Conservation (phyloP, 139 green algal genomes). For the Pleodorina starrii region DNA sequence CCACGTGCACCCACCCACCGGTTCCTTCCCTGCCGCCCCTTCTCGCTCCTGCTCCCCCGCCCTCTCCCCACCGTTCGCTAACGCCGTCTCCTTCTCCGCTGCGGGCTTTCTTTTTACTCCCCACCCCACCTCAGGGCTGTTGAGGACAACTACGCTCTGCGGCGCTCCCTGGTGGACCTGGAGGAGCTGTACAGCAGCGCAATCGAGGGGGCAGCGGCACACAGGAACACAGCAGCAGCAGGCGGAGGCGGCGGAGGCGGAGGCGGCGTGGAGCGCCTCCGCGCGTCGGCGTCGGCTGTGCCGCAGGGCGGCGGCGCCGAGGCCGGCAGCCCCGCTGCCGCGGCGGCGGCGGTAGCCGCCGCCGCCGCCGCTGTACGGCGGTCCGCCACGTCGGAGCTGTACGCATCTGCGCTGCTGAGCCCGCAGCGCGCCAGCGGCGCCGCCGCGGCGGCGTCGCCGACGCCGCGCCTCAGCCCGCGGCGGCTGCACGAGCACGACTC, state of each 20-base stretch:
- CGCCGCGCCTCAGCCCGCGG: not conserved
- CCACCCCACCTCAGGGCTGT: conserved; percentile 47
- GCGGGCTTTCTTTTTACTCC: too few relatives aligned
- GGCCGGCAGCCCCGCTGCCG: not conserved
- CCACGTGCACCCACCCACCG: too few relatives aligned
- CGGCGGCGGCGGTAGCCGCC: not conserved
- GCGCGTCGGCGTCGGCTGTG: not conserved
- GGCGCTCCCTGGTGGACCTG: conserved; percentile 36
- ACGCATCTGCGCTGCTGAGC: not conserved
- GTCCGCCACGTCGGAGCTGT: not conserved
- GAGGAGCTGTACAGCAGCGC: conserved; percentile 28
- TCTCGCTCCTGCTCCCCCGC: too few relatives aligned
- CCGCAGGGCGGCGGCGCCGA: not conserved
- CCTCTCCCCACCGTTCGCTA: too few relatives aligned
- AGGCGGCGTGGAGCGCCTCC: not conserved
- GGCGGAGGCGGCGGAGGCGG: not conserved
- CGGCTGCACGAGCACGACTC: not conserved
- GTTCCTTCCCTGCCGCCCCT: too few relatives aligned
- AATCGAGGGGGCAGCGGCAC: not conserved
- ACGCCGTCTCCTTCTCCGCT: too few relatives aligned
- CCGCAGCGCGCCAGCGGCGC: not conserved
- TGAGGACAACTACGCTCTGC: conserved; percentile 44
- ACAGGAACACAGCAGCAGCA: not conserved
- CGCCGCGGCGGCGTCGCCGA: not conserved
- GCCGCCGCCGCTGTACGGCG: not conserved